Evolutionary conservation across 768 basidiomycete genomes (phyloP).

Genomic region (Pisolithus tinctorius): DNA sequence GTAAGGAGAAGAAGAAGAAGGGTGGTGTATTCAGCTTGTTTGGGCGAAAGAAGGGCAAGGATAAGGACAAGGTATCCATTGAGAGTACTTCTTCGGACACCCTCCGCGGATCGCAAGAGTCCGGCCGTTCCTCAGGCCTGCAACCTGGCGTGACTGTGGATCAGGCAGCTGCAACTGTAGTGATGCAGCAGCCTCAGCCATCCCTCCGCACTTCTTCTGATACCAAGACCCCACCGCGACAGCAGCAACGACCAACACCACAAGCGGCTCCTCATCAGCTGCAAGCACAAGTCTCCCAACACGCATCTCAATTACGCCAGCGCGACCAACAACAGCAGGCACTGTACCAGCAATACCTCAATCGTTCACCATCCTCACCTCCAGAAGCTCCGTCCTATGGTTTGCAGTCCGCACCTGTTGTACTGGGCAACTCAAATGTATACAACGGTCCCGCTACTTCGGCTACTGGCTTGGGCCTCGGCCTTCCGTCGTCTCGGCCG

Average conservation of each 20-base stretch:
- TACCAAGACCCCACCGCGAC: slow-evolving; percentile 13
- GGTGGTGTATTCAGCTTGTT: slow-evolving; percentile 76
- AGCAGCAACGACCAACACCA: slow-evolving; percentile 21
- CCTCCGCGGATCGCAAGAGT: slow-evolving; percentile 56
- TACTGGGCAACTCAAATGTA: slow-evolving; percentile 43
- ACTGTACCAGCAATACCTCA: slow-evolving; percentile 85
- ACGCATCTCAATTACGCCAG: slow-evolving; percentile 67
- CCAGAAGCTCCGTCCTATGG: slow-evolving; percentile 74
- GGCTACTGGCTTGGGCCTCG: slow-evolving; percentile 39
- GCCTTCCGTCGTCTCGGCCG: slow-evolving; percentile 46
- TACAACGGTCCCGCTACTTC: slow-evolving; percentile 33
- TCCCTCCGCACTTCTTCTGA: slow-evolving; percentile 18
- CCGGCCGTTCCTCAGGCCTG: slow-evolving; percentile 44
- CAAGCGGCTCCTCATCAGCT: slow-evolving; percentile 24
- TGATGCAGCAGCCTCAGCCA: slow-evolving; percentile 55
- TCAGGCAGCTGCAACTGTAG: slow-evolving; percentile 47
- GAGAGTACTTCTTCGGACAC: slow-evolving; percentile 46
- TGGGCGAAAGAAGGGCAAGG: slow-evolving; percentile 52
- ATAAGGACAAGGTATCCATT: slow-evolving; percentile 55
- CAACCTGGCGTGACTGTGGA: slow-evolving; percentile 22
- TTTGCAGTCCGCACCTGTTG: slow-evolving; percentile 64
- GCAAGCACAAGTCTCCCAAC: slow-evolving; percentile 48
- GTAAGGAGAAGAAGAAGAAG: slow-evolving; percentile 55
- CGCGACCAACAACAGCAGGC: slow-evolving; percentile 86
- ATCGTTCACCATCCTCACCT: slow-evolving; percentile 72